Evolutionary conservation across 768 basidiomycete species (phyloP).

Genomic region (Termitomyces titanicus): DNA sequence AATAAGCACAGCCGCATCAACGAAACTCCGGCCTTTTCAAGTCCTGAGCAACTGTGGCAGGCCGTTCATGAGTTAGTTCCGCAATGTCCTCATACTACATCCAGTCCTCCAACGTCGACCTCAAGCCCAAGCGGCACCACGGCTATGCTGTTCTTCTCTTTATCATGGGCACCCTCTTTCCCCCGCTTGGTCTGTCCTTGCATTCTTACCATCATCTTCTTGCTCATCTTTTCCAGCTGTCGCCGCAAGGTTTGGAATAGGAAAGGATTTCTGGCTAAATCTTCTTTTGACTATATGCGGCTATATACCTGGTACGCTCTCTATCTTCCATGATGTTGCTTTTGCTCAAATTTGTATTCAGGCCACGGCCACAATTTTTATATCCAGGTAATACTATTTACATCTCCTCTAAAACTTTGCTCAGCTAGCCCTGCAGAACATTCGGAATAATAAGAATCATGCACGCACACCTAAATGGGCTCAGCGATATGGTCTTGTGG

Average conservation of each 20-base stretch:
- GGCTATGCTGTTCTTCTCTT: slow-evolving; percentile 80
- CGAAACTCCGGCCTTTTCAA: neutral
- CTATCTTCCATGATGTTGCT: neutral
- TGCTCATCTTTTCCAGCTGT: slow-evolving; percentile 56
- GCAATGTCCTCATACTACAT: slow-evolving; percentile 24
- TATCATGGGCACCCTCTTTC: slow-evolving; percentile 85
- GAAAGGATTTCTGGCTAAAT: slow-evolving; percentile 89
- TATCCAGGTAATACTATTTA: slow-evolving; percentile 57
- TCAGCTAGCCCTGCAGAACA: slow-evolving; percentile 54
- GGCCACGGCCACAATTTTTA: slow-evolving; percentile 94
- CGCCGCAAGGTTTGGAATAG: slow-evolving; percentile 89
- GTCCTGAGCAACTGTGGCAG: no score
- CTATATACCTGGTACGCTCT: slow-evolving; percentile 75
- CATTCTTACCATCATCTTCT: neutral
- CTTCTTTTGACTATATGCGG: slow-evolving; percentile 84
- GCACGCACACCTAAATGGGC: slow-evolving; percentile 96
- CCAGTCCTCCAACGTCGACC: slow-evolving; percentile 49
- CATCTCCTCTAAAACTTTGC: slow-evolving; percentile 6
- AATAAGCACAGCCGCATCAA: neutral
- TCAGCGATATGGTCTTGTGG: slow-evolving; percentile 84
- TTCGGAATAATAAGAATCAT: slow-evolving; percentile 93
- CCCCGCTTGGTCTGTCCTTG: slow-evolving; percentile 71
- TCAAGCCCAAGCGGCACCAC: slow-evolving; percentile 73
- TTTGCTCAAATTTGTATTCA: slow-evolving; percentile 21
- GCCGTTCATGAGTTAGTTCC: neutral